Evolutionary conservation across 176 grass and related monocot species (phyloP), one percentile per base, ranked within the genome.

Genomic region (Triticum dicoccoides): DNA sequence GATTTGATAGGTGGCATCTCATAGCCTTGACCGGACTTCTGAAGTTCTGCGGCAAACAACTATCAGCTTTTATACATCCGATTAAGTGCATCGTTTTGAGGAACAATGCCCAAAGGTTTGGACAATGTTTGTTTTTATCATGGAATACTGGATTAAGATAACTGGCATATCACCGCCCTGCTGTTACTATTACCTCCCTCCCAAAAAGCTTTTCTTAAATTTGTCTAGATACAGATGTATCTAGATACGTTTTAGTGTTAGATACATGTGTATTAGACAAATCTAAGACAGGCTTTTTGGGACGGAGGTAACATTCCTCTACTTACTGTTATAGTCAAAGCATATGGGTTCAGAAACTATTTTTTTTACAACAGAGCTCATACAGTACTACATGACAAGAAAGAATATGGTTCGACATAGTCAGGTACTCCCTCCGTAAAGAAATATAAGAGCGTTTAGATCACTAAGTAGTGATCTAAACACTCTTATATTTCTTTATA

Each of bases 11-110:
- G 90, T 99, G 88, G 97, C 94, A 79, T 99, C 97, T 73, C 97
- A 99, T 90, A 96, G 92, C 65, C 94, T 99, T 83, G 97, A 97
- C 68, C 80, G 90, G 52, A 94, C 90, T 83, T 97, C 97, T 66
- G 97, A 99, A 91, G 94, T 99, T 59, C 92, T 99, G 79, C 89
- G 97, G 69, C 94, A 99, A 86, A 97, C 97, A 20, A 99, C 94
- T 1, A 84, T 94, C 82, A 89, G 85, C 56, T 63, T 91, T 74
- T 94, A 90, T 86, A 89, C 84, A 51, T 77, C 87, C 63, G 92
- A 99, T 85, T 99, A 85, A 87, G 34, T 34, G 29, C 64, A 45
- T 38, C 54, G 56, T 59, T 21, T 59, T 21, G 56, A 21, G 20
- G 56, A 59, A 59, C 56, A 59, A 59, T 59, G 56, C 56, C 56